Conservation (phyloP, 1,284 basidiomycete genomes). For the Melampsora larici-populina region DNA sequence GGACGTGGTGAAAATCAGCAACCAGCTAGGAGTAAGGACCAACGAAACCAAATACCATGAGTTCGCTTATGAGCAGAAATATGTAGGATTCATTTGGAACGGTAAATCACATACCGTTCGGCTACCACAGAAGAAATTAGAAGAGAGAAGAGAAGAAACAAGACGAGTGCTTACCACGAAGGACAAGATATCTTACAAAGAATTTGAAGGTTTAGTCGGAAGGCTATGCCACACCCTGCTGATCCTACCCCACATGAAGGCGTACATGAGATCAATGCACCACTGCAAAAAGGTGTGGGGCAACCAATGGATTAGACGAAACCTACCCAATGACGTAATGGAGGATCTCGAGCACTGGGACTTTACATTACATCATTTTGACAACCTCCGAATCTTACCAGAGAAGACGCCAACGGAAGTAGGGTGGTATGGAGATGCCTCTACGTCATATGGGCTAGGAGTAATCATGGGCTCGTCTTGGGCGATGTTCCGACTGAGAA, state of each 20-base stretch:
- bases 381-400: background rate
- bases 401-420: background rate
- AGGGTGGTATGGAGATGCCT: slow-evolving; percentile 8
- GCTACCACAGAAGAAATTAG: background rate
- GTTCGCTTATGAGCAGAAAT: no score
- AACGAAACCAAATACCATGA: background rate
- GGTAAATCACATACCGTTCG: background rate
- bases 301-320: background rate
- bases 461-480: background rate
- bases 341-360: background rate
- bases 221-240: background rate
- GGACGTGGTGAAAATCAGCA: background rate
- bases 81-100: background rate
- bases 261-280: no score
- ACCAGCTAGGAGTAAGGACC: background rate
- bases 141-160: background rate
- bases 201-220: background rate
- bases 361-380: background rate
- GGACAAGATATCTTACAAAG: background rate
- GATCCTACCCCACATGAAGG: no score
- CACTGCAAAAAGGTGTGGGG: background rate
- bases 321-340: background rate
- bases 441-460: background rate
- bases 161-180: background rate
- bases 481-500: no score